Evolutionary conservation across 1,284 basidiomycete species (phyloP), one percentile per base, ranked within the genome.

Genomic region (Austropuccinia psidii): DNA sequence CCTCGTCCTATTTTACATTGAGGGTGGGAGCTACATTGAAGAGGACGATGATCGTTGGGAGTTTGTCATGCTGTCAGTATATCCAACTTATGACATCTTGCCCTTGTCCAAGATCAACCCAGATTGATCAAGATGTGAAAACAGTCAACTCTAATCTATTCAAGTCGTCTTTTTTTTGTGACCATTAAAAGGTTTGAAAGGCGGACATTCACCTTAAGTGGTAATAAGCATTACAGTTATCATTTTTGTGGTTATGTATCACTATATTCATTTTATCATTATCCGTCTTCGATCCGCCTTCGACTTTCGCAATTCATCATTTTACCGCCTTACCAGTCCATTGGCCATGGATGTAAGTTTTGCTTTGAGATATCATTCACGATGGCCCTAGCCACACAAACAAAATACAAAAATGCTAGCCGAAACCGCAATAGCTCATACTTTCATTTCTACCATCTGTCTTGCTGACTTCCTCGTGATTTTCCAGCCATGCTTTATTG

Each of bases 221-320:
- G 82, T 17, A 82, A 85, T 11, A 35, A 7, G 29, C 65, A 58
- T 29, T 54, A 65, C 55, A 87, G 88, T 4, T 94, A 94, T 81
- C 93, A 96, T 81, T 96, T 96, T 78, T 85, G 89, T 58, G 93
- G 93, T 8, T 97, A 94, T 81, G 90, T 90, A 6, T 90, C 92
- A 0, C 84, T 96, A 57, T 96, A 93, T 80, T 90, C 90, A 13
- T 97, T 96, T 82, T 95, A 92, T 83, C 90, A 88, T 81, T 96
- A 89, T 83, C 93, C 93, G 1, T 91, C 94, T 78, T 88, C 85
- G 78, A 87, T 90, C 57, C 87, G 93, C 33, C 80, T 96, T 78
- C 85, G 93, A 68, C 82, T 97, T 72, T 93, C 91, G 79, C 95
- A 98, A 85, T 98, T 98, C 80, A 87, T 98, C 67, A 90, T 98